A percentile compares a stretch with the other conserved stretches of the same genome.
Evolutionary conservation across 108 stramenopile species (phyloP).

Genomic region (Cyclotella sp.): DNA sequence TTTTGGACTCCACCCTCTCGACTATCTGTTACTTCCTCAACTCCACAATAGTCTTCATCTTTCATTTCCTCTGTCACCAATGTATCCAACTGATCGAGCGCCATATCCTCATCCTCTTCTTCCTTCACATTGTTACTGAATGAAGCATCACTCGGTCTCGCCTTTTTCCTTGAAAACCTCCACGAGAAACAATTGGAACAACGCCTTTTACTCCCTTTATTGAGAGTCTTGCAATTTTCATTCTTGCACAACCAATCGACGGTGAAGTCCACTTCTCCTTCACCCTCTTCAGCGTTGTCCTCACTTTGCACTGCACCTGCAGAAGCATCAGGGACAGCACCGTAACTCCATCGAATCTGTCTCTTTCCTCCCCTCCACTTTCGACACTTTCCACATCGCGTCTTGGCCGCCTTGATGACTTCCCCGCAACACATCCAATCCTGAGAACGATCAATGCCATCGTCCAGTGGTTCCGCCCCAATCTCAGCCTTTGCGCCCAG

Average conservation of each 20-base stretch:
- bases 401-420: constrained; percentile 15
- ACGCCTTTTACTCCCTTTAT: constrained; percentile 29
- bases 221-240: constrained; percentile 22
- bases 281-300: not conserved
- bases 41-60: not conserved
- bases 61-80: constrained; percentile 4
- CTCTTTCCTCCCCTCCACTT: constrained; percentile 42
- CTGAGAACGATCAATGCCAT: constrained; percentile 19
- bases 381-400: constrained; percentile 37
- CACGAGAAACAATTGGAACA: constrained; percentile 39
- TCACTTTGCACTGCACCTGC: not conserved
- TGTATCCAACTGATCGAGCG: constrained; percentile 11
- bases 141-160: not conserved
- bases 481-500: not conserved
- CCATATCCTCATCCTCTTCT: not conserved
- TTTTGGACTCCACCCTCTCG: not conserved
- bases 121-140: not conserved
- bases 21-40: not conserved
- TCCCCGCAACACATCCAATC: constrained; percentile 38
- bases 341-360: constrained; percentile 15
- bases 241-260: constrained; percentile 31
- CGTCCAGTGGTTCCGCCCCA: constrained; percentile 1
- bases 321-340: not conserved
- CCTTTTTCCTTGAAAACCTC: constrained; percentile 21
- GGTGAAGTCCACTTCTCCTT: not conserved